Base-by-base conservation (phyloP, 805 yeast genomes). In the Starmerella floricola region DNA sequence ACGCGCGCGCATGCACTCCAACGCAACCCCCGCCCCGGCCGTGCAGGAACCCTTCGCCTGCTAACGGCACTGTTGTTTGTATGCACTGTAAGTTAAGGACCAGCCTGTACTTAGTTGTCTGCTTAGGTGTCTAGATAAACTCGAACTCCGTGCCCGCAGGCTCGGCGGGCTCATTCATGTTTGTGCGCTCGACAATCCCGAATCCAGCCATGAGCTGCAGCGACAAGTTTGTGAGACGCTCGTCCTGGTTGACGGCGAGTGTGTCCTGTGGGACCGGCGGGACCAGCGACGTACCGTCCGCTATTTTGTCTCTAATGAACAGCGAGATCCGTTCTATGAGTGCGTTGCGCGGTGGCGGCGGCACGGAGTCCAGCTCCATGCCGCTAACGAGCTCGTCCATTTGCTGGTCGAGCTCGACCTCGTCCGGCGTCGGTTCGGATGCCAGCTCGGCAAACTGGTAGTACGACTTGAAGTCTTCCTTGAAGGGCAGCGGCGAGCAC, bases 401-500 rank as follows among this genome's bases (percentile, higher is more conserved):
- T 2, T 16, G 20, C 3, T 26, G 41, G 11, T 44, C 47, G 27
- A 48, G 40, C 5, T 30, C 44, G 20, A 32, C 36, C 15, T 44
- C 44, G 2, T 17, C 48, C 1, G 16, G 32, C 8, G 26, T 18
- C 1, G 50, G 47, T 16, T 38, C 42, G 16, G 16, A 21, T 19
- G 37, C 44, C 15, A 27, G 36, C 24, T 38, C 40, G 13, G 38
- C 26, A 24, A 47, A 49, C 10, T 40, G 21, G 36, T 49, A 50
- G 31, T 33, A 40, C 8, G 37, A 24, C 17, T 35, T 34, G 31
- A 21, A 38, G 18, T 54, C 58, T 21, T 52, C 47, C 8, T 32
- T 30, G 36, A 52, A 51, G 8, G 57, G 56, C 27, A 52, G 40
- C 1, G 46, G 45, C 1, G 50, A 34, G 32, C 41, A 41, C 26